Evolutionary conservation across 208 protist genomes (phyloP), one percentile per base, ranked within the genome.

Genomic region (Acanthamoeba castellanii): DNA sequence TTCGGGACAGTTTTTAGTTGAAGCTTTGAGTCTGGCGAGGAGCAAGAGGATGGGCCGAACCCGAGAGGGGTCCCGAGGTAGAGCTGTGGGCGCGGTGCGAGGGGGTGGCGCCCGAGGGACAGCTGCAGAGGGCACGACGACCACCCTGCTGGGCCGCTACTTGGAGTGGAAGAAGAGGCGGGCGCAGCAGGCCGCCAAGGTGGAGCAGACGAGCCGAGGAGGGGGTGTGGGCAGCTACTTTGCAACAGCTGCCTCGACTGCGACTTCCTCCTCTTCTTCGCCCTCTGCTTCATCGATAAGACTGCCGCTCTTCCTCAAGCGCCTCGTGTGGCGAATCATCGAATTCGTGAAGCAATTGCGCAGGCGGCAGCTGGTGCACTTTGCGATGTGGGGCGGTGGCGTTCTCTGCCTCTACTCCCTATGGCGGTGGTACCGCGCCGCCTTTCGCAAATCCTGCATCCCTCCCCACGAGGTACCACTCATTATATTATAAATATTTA

Each of bases 101-200:
- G n/a, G 66, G 66, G 66, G n/a, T 11, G 22, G 9, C 66, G 66
- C 11, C 16, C 66, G 66, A 70, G 64, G 64, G 64, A 70, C n/a
- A 18, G 64, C 27, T 27, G 22, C n/a, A 2, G 30, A 34, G 7
- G 9, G 37, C 37, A 57, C 52, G 52, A 18, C 61, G 52, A 18
- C 61, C 61, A 68, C 22, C 66, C 66, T 72, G 30, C 66, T 72
- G 66, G 66, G 30, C 22, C 66, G 66, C 66, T 72, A 72, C 66
- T 34, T 72, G n/a, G n/a, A 72, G 0, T 72, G 66, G 66, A 72
- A 72, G 30, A 27, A 34, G 22, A 27, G 66, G n/a, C 11, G 22
- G 66, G 66, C 66, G 16, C n/a, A 11, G n/a, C n/a, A 27, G 66
- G n/a, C 30, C n/a, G 66, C 66, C 66, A 72, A 72, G 37, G 37